phyloP scores from a whole-genome alignment of 208 protist genomes.

The Plasmodiophora brassicae region DNA sequence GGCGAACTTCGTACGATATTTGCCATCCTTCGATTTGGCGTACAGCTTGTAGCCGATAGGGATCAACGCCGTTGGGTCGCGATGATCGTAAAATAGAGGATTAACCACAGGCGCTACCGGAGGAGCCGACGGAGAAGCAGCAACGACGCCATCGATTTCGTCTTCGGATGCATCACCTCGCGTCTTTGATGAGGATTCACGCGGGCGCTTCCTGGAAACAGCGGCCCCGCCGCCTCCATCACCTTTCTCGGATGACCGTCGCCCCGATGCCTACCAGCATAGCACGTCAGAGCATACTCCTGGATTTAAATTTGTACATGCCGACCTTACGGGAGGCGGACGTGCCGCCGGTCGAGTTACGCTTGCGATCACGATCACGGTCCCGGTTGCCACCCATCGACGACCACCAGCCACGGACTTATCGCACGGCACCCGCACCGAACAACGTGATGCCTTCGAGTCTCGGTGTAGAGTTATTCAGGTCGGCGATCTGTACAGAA shows the following conservation, averaged over 20 bases:
- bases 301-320: neutral
- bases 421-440: no score
- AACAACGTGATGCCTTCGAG: no score
- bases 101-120: neutral
- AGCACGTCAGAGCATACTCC: neutral
- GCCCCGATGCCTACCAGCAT: neutral
- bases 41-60: constrained; percentile 17
- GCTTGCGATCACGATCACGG: constrained; percentile 18
- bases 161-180: neutral
- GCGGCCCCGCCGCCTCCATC: neutral
- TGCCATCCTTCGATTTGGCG: neutral
- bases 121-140: neutral
- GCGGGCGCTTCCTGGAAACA: neutral
- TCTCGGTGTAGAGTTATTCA: no score
- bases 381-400: no score
- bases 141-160: neutral
- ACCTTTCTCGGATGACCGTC: neutral
- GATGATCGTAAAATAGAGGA: constrained; percentile 29
- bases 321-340: neutral
- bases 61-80: neutral
- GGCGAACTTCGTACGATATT: neutral
- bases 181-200: neutral
- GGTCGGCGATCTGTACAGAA: no score
- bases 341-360: neutral
- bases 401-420: no score